A percentile compares a stretch with the other conserved stretches of the same genome.
phyloP scores from a whole-genome alignment of 805 yeast genomes.

The Wickerhamomyces chambardii region DNA sequence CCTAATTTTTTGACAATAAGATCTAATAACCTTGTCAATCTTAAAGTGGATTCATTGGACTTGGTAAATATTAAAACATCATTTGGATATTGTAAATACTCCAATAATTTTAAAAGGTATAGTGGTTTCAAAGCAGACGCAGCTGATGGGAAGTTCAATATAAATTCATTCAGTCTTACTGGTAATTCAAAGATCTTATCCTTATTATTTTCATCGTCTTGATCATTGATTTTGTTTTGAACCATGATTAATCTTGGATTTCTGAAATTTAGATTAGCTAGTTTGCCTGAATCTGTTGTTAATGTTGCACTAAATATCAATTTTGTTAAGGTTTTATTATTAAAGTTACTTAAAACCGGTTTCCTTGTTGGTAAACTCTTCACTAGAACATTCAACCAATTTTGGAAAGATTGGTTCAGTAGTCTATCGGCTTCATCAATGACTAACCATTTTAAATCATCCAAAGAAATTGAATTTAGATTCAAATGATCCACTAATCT shows the following conservation, averaged over 20 bases:
- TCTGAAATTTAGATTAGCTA: slow-evolving; percentile 59
- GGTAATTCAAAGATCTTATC: slow-evolving; percentile 58
- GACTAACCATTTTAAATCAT: slow-evolving; percentile 50
- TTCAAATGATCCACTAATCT: slow-evolving; percentile 69
- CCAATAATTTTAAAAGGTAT: slow-evolving; percentile 48
- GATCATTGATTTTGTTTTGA: slow-evolving; percentile 36
- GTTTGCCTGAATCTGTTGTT: slow-evolving; percentile 85
- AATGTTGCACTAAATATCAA: slow-evolving; percentile 89
- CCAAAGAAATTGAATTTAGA: slow-evolving; percentile 32
- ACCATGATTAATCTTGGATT: slow-evolving; percentile 72
- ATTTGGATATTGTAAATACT: slow-evolving; percentile 17
- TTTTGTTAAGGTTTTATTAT: slow-evolving; percentile 35
- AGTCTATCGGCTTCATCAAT: slow-evolving; percentile 80
- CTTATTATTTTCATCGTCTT: slow-evolving; percentile 24
- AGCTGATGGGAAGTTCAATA: slow-evolving; percentile 25
- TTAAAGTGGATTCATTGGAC: slow-evolving; percentile 81
- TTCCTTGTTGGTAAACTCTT: neutral
- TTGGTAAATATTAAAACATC: slow-evolving; percentile 57
- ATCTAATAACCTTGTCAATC: slow-evolving; percentile 55
- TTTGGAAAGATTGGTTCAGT: slow-evolving; percentile 84
- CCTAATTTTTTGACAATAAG: slow-evolving; percentile 25
- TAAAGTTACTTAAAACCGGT: neutral
- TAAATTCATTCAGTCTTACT: slow-evolving; percentile 34
- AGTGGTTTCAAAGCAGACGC: slow-evolving; percentile 61
- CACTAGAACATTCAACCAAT: slow-evolving; percentile 63